These are phyloP conservation scores for Gossypium armourianum DNA, from an alignment of 441 rosid species.

Conservation along the genomic window DNA sequence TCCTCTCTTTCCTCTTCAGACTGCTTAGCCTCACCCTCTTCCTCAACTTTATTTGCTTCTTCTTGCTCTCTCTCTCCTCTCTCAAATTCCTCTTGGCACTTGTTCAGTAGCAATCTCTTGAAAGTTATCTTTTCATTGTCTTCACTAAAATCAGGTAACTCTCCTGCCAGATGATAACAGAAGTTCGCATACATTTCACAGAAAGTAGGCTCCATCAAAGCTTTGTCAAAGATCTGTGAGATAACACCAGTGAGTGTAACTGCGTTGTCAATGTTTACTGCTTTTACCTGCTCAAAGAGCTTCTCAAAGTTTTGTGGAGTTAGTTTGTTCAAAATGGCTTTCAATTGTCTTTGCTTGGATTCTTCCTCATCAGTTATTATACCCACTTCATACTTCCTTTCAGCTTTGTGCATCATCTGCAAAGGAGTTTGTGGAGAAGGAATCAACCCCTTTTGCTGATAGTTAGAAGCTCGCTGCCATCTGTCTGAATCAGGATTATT, in stretches of 20 bases:
- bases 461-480: slow-evolving; percentile 73
- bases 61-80: slow-evolving; percentile 5
- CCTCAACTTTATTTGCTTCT: slow-evolving; percentile 4
- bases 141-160: slow-evolving; percentile 57
- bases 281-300: slow-evolving; percentile 78
- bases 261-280: slow-evolving; percentile 65
- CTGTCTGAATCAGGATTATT: slow-evolving; percentile 57
- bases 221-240: slow-evolving; percentile 91
- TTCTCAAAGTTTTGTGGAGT: slow-evolving; percentile 92
- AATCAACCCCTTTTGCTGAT: slow-evolving; percentile 65
- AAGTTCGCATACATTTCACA: slow-evolving; percentile 95
- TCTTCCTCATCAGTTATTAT: slow-evolving; percentile 61
- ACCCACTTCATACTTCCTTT: slow-evolving; percentile 79
- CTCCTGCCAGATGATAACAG: slow-evolving; percentile 60
- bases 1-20: slow-evolving; percentile 73
- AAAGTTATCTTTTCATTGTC: slow-evolving; percentile 64
- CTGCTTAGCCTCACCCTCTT: slow-evolving; percentile 17
- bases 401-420: slow-evolving; percentile 70
- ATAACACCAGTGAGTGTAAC: slow-evolving; percentile 66
- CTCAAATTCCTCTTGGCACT: slow-evolving; percentile 92
- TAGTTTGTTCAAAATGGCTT: slow-evolving; percentile 79
- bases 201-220: slow-evolving; percentile 93
- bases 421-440: slow-evolving; percentile 78
- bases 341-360: slow-evolving; percentile 72
- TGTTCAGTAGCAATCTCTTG: slow-evolving; percentile 68